These are phyloP conservation scores for Articulospora tetracladia DNA, from an alignment of 495 filamentous ascomycete genomes.

Conservation along the genomic window DNA sequence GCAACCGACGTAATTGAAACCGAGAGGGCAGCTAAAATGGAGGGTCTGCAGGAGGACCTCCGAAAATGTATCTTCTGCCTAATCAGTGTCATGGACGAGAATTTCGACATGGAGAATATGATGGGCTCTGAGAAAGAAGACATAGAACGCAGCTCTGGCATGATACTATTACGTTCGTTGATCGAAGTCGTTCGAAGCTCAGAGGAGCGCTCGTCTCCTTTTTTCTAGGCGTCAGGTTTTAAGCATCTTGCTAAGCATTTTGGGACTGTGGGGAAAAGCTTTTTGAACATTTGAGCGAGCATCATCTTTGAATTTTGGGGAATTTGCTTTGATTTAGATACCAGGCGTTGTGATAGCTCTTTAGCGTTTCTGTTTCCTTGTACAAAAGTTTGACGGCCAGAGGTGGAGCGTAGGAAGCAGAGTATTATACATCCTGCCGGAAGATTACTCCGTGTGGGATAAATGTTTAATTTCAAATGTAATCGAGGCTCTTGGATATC, in stretches of 20 bases:
- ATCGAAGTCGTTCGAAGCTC: slow-evolving; percentile 7
- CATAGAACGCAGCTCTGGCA: not conserved
- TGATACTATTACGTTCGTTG: not conserved
- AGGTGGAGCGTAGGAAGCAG: too few relatives aligned
- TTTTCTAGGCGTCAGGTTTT: not conserved
- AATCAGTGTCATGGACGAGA: slow-evolving; percentile 6
- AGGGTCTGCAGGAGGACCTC: not conserved
- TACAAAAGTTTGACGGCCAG: too few relatives aligned
- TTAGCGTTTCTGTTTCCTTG: not conserved
- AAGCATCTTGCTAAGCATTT: not conserved
- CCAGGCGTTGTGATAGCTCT: not conserved
- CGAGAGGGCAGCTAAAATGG: not conserved
- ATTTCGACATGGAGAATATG: not conserved
- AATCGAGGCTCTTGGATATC: not conserved
- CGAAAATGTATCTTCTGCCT: slow-evolving; percentile 1
- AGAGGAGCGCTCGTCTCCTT: not conserved
- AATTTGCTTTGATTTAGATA: not conserved
- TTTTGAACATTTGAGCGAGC: not conserved
- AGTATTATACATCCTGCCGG: not conserved
- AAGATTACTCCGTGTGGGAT: not conserved
- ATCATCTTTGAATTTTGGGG: not conserved
- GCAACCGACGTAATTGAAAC: not conserved
- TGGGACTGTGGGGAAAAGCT: not conserved
- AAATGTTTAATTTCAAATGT: not conserved
- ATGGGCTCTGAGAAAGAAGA: not conserved